These are phyloP conservation scores for Taiwanofungus camphoratus DNA, from an alignment of 1,284 basidiomycete species.

Conservation along the genomic window DNA sequence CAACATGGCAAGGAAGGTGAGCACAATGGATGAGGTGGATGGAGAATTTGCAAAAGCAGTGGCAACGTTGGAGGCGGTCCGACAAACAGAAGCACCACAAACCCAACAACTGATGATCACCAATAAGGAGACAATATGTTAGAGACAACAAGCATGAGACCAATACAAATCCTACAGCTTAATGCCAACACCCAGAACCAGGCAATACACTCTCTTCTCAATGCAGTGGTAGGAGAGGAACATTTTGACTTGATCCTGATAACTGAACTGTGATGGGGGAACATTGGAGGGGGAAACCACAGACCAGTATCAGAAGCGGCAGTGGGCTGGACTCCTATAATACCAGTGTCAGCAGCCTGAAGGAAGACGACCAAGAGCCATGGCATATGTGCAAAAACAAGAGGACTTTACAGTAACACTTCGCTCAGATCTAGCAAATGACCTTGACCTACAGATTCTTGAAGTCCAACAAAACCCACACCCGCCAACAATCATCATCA, in stretches of 20 bases:
- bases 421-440: constrained; percentile 3
- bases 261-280: constrained; percentile 3
- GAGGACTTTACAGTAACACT: constrained; percentile 1
- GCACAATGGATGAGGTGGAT: neutral
- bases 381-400: neutral
- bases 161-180: constrained; percentile 1
- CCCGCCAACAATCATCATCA: constrained; percentile 1
- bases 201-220: neutral
- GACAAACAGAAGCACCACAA: neutral
- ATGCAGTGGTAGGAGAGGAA: neutral
- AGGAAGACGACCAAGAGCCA: neutral
- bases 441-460: constrained; percentile 3
- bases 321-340: constrained; percentile 1
- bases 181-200: constrained; percentile 1
- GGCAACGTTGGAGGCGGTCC: neutral
- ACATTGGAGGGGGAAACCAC: neutral
- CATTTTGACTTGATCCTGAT: constrained; percentile 2
- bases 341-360: neutral
- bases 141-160: neutral
- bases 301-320: constrained; percentile 2
- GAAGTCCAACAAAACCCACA: constrained; percentile 2
- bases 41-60: neutral
- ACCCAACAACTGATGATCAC: neutral
- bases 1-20: neutral
- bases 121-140: too few relatives aligned